Percentiles rank a stretch among this genome's conserved stretches.
Evolutionary conservation across 169 alveolate genomes (phyloP).

Genomic region (Prorocentrum cordatum): DNA sequence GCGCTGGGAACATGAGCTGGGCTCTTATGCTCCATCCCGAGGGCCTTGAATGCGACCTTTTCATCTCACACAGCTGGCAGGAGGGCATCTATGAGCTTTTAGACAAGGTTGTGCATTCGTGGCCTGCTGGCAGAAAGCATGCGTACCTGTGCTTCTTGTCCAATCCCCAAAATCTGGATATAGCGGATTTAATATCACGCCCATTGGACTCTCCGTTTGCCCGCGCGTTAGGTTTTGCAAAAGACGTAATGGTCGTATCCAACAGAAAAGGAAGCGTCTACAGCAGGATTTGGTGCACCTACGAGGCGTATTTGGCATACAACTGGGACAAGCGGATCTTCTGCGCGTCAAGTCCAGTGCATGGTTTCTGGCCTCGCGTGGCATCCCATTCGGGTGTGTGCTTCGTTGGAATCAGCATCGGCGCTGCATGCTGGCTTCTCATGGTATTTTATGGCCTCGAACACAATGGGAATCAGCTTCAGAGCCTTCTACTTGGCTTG

Average conservation of each 20-base stretch:
- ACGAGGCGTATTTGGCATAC: not conserved
- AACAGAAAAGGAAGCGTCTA: not conserved
- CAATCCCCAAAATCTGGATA: not conserved
- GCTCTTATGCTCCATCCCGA: not conserved
- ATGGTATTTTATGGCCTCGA: too few species aligned
- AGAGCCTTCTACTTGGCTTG: too few species aligned
- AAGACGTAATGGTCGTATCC: not conserved
- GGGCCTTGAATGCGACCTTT: not conserved
- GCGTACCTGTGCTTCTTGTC: not conserved
- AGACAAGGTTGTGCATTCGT: not conserved
- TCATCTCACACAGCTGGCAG: slow-evolving; percentile 5
- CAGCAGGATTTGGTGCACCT: slow-evolving; percentile 7
- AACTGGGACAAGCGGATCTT: not conserved
- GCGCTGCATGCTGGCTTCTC: too few species aligned
- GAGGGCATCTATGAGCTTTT: not conserved
- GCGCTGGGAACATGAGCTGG: slow-evolving; percentile 21
- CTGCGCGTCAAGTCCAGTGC: too few species aligned
- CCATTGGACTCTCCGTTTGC: not conserved
- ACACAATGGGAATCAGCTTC: too few species aligned
- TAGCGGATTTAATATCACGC: not conserved
- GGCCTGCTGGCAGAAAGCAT: not conserved
- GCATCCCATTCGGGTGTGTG: too few species aligned
- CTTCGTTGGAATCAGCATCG: too few species aligned
- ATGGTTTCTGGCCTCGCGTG: too few species aligned
- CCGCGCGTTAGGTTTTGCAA: not conserved